Conservation (phyloP, 2,329 filamentous ascomycete species). For the Fusarium pseudoanthophilum region DNA sequence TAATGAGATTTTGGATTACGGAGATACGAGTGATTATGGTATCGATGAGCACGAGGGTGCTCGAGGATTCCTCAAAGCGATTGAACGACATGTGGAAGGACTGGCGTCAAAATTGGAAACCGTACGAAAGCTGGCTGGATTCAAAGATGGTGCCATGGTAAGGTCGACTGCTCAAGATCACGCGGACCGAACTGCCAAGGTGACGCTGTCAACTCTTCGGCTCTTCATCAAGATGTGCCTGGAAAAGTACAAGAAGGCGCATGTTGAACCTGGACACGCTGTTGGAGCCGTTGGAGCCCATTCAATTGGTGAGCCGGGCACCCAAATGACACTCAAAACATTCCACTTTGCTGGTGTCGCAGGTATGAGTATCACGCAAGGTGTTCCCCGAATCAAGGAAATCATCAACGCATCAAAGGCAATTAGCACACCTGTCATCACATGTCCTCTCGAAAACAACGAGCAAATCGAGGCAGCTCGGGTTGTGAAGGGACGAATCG, state of each 20-base stretch:
- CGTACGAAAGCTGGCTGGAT: constrained; percentile 57
- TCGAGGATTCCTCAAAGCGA: constrained; percentile 81
- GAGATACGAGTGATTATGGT: constrained; percentile 73
- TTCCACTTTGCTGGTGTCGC: constrained; percentile 99
- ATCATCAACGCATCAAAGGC: constrained; percentile 98
- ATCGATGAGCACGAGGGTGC: constrained; percentile 86
- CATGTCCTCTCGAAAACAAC: constrained; percentile 83
- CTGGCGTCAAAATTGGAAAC: constrained; percentile 69
- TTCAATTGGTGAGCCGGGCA: constrained; percentile 97
- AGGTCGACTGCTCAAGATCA: constrained; percentile 57
- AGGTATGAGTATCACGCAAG: constrained; percentile 98
- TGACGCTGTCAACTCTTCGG: constrained; percentile 78
- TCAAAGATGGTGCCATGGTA: constrained; percentile 51
- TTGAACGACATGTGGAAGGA: constrained; percentile 76
- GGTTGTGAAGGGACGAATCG: constrained; percentile 91
- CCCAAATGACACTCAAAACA: constrained; percentile 98
- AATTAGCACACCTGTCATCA: constrained; percentile 95
- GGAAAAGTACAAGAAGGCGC: constrained; percentile 89
- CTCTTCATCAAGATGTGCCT: constrained; percentile 85
- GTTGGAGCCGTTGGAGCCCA: constrained; percentile 97
- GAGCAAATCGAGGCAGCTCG: constrained; percentile 81
- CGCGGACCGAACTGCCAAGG: constrained; percentile 81
- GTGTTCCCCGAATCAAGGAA: constrained; percentile 99
- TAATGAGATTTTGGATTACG: constrained; percentile 69
- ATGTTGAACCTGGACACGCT: constrained; percentile 93